Percentiles rank a stretch among this genome's conserved stretches.
phyloP scores from a whole-genome alignment of 495 filamentous ascomycete genomes.

The Lophiostoma macrostomum region DNA sequence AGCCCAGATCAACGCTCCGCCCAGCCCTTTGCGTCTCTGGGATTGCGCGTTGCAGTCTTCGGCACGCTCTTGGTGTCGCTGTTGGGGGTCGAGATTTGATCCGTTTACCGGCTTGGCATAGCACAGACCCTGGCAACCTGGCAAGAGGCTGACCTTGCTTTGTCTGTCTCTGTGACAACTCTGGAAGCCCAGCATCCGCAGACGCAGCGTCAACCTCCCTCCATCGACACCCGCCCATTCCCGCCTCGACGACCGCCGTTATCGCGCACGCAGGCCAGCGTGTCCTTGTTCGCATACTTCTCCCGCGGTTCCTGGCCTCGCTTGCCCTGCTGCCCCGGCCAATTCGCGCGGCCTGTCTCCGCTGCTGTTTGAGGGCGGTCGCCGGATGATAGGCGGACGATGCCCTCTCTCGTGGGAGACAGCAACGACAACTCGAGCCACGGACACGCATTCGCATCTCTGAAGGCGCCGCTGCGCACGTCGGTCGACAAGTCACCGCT shows the following conservation, averaged over 20 bases:
- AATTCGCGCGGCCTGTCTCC: conserved; percentile 9
- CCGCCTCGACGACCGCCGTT: conserved; percentile 10
- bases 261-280: background rate
- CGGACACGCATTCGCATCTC: conserved; percentile 10
- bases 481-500: conserved; percentile 14
- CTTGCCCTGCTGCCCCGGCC: conserved; percentile 1
- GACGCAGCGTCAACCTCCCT: conserved; percentile 9
- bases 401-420: conserved; percentile 35
- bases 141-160: conserved; percentile 14
- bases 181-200: conserved; percentile 3
- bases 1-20: no score
- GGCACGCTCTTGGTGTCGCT: background rate
- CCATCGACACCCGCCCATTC: conserved; percentile 19
- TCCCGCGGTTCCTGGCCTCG: background rate
- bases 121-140: conserved; percentile 8
- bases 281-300: conserved; percentile 2
- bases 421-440: conserved; percentile 20
- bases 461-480: conserved; percentile 18
- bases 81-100: conserved; percentile 4
- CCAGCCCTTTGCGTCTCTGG: background rate
- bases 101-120: conserved; percentile 19
- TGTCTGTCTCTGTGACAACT: conserved; percentile 30
- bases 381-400: conserved; percentile 22
- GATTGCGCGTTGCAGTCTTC: conserved; percentile 3
- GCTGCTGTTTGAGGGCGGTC: conserved; percentile 1